Evolutionary conservation across 169 alveolate species (phyloP).

Genomic region (Eimeria falciformis): DNA sequence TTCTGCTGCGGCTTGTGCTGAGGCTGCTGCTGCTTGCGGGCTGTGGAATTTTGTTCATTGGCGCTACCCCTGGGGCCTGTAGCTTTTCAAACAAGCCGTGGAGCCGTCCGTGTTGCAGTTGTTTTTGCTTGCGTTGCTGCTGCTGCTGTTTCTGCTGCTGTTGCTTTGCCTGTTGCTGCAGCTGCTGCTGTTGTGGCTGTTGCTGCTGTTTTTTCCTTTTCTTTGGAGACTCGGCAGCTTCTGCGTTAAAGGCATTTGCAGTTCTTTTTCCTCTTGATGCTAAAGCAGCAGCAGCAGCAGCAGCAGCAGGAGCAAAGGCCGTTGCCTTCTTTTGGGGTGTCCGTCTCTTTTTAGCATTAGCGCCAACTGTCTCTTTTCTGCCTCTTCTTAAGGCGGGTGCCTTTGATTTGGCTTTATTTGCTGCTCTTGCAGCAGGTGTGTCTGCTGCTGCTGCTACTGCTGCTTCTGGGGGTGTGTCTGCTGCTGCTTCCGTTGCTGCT

Average conservation of each 20-base stretch:
- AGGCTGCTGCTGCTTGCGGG: conserved; percentile 21
- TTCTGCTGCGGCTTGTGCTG: conserved; percentile 35
- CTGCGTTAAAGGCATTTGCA: not conserved
- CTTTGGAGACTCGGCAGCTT: not conserved
- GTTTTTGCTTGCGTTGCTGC: not conserved
- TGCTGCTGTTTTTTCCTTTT: not conserved
- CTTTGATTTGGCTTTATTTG: not conserved
- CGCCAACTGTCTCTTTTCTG: not conserved
- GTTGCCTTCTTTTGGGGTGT: not conserved
- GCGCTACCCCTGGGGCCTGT: not conserved
- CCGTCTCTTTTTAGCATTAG: not conserved
- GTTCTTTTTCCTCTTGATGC: not conserved
- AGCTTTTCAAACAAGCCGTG: not conserved
- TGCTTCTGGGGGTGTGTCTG: not conserved
- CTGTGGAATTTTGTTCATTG: not conserved
- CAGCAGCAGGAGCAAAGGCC: not conserved
- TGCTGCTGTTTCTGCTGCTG: too few species aligned
- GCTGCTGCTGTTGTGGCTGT: not conserved
- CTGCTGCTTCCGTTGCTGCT: not conserved
- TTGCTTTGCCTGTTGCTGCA: not conserved
- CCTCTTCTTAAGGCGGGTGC: not conserved
- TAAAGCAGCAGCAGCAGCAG: not conserved
- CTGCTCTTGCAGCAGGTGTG: not conserved
- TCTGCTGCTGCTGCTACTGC: not conserved
- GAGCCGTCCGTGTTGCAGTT: not conserved